These are phyloP conservation scores for Saururus chinensis DNA, from an alignment of 164 flowering plant species.

Conservation along the genomic window DNA sequence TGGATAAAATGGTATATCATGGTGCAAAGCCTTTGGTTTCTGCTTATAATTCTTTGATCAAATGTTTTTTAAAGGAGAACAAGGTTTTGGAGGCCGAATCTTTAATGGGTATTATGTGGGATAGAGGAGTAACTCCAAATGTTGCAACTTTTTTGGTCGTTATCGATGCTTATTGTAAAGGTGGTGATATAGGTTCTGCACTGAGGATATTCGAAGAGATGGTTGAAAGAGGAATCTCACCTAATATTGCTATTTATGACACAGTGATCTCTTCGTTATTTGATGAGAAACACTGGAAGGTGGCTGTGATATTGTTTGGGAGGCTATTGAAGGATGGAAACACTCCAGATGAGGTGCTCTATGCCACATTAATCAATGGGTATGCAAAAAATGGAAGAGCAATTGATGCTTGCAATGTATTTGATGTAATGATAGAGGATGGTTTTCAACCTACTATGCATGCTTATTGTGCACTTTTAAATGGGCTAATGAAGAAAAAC, in stretches of 20 bases:
- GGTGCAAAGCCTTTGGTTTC: constrained; percentile 33
- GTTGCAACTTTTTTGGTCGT: constrained; percentile 36
- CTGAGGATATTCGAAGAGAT: constrained; percentile 28
- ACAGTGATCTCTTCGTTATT: constrained; percentile 35
- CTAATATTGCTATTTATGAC: constrained; percentile 54
- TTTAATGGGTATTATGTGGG: constrained; percentile 27
- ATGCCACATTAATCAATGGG: constrained; percentile 49
- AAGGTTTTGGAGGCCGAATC: constrained; percentile 25
- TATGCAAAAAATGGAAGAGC: constrained; percentile 40
- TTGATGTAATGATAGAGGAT: constrained; percentile 35
- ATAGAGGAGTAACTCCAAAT: constrained; percentile 31
- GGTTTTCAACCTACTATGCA: constrained; percentile 30
- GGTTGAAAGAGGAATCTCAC: constrained; percentile 36
- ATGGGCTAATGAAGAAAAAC: constrained; percentile 46
- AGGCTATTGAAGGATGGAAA: constrained; percentile 44
- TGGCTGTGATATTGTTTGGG: constrained; percentile 37
- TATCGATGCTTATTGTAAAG: constrained; percentile 37
- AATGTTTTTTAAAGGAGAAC: constrained; percentile 34
- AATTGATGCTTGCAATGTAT: constrained; percentile 13
- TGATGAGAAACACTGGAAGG: constrained; percentile 29
- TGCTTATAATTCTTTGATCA: constrained; percentile 54
- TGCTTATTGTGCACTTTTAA: constrained; percentile 45
- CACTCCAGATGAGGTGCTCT: constrained; percentile 40
- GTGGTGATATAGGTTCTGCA: constrained; percentile 29
- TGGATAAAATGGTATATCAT: constrained; percentile 32